Evolutionary conservation across 2,329 filamentous ascomycete species (phyloP).

Genomic region (Sporothrix pallida): DNA sequence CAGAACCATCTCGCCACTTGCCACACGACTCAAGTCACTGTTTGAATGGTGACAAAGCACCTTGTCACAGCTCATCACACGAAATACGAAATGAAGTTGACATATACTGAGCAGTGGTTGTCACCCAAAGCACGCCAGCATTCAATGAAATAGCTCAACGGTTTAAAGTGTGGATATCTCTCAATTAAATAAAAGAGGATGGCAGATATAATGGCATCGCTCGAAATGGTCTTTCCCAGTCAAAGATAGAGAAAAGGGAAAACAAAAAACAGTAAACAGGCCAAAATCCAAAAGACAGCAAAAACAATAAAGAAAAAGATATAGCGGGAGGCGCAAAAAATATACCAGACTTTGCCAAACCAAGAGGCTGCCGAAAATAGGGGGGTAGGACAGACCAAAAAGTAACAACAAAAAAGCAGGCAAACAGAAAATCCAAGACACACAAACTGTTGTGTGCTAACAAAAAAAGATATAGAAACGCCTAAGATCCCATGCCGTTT

Average conservation of each 20-base stretch:
- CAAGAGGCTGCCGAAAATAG: not conserved
- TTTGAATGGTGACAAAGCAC: constrained; percentile 1
- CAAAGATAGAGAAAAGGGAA: constrained; percentile 4
- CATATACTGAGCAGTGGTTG: not conserved
- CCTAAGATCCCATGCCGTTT: constrained; percentile 35
- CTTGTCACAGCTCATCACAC: not conserved
- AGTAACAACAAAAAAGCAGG: not conserved
- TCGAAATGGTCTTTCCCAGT: constrained; percentile 23
- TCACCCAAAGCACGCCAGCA: not conserved
- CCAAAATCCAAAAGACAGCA: constrained; percentile 4
- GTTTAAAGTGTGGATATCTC: constrained; percentile 30
- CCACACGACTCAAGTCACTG: not conserved
- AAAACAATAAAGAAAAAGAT: constrained; percentile 15
- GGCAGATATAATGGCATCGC: constrained; percentile 25
- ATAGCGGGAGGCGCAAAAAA: not conserved
- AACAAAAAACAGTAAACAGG: constrained; percentile 15
- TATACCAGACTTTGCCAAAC: not conserved
- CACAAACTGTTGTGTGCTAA: not conserved
- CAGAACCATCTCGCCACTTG: constrained; percentile 18
- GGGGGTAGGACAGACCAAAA: not conserved
- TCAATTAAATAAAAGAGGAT: constrained; percentile 26
- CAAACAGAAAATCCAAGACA: constrained; percentile 9
- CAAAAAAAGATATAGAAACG: constrained; percentile 21
- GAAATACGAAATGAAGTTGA: not conserved
- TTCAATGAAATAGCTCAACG: not conserved